Evolutionary conservation across 2,329 filamentous ascomycete genomes (phyloP), one percentile per base, ranked within the genome.

Genomic region (Aureobasidium melanogenum): DNA sequence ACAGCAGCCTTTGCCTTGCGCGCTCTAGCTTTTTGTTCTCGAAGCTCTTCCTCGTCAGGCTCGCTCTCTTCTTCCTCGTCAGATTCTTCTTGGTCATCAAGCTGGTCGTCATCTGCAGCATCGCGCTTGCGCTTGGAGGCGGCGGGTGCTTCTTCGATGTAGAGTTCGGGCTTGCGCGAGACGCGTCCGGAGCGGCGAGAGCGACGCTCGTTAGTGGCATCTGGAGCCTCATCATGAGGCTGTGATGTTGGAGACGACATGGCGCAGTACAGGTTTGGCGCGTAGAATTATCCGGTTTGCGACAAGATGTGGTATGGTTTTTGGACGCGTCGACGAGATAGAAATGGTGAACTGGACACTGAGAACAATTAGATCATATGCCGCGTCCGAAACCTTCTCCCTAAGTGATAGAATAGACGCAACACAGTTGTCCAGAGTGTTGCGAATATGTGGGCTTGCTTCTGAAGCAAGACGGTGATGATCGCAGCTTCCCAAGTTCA

Each of bases 11-110:
- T 70, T 14, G 68, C 38, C 62, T 70, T 69, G 28, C 67, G 68
- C 46, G 67, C 61, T 60, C 64, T 69, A 60, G 68, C 68, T 28
- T 65, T 63, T 57, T 65, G 71, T 63, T 77, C 78, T 63, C 74
- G 74, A 22, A 79, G 55, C 69, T 81, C 79, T 66, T 82, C 80
- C 67, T 80, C 79, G 48, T 77, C 77, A 17, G 79, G 73, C 61
- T 72, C 73, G 24, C 62, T 64, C 26, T 68, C 62, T 44, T 71
- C 75, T 12, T 68, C 69, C 36, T 73, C 70, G 12, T 75, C 72
- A 5, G 75, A 72, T 24, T 71, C 71, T 32, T 71, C 68, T n/a
- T 67, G 67, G 3, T 67, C 67, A 8, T 72, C 66, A 39, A 65
- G 70, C 15, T 71, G 65, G n/a, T 65, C 67, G 6, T 72, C 71